These are phyloP conservation scores for Chlorella vulgaris DNA, from an alignment of 139 green algal genomes.

Conservation along the genomic window DNA sequence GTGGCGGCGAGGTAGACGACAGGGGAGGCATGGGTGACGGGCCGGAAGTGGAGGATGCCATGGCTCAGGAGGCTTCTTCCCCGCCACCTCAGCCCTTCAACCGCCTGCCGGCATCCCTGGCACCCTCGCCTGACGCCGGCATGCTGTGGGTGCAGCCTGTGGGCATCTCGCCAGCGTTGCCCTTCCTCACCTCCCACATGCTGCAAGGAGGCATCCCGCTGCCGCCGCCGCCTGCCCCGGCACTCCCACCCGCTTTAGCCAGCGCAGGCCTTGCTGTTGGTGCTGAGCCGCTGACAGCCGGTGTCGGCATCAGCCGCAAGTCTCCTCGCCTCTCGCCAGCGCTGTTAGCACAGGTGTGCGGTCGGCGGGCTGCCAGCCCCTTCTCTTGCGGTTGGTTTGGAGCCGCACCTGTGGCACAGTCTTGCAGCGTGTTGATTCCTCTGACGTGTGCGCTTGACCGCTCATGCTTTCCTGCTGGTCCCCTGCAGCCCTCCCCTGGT, in stretches of 20 bases:
- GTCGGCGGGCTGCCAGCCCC: too few relatives aligned
- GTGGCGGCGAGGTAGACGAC: not conserved
- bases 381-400: too few relatives aligned
- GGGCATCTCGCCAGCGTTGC: constrained; percentile 11
- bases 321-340: constrained; percentile 6
- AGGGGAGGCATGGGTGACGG: not conserved
- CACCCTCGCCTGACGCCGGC: constrained; percentile 12
- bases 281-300: not conserved
- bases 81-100: not conserved
- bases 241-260: too few relatives aligned
- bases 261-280: not conserved
- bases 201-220: not conserved
- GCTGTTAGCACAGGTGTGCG: constrained; percentile 5
- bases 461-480: not conserved
- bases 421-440: too few relatives aligned
- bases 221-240: not conserved
- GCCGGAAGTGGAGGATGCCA: not conserved
- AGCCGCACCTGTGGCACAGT: too few relatives aligned
- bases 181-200: constrained; percentile 13
- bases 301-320: constrained; percentile 7
- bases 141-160: constrained; percentile 20
- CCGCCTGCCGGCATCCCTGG: not conserved
- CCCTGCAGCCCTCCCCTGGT: constrained; percentile 3
- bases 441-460: too few relatives aligned
- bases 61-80: not conserved